Conservation (phyloP, 1,139 yeast genomes). For the Suhomyces terraborum region DNA sequence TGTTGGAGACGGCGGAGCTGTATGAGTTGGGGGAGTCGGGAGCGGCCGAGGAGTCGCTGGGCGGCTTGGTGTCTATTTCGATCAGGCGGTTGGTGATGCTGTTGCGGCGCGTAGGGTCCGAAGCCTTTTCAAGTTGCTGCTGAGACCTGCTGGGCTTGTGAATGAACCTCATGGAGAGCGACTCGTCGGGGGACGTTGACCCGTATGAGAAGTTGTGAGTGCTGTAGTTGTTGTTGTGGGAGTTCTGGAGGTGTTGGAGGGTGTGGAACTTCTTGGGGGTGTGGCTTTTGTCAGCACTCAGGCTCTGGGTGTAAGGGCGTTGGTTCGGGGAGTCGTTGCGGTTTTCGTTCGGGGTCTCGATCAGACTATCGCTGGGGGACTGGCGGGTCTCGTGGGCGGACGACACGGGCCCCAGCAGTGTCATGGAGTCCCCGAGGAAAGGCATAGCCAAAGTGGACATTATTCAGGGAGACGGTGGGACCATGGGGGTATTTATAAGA, state of each 20-base stretch:
- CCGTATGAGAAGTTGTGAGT: slow-evolving; percentile 14
- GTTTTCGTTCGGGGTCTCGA: too few relatives aligned
- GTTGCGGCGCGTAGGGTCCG: slow-evolving; percentile 39
- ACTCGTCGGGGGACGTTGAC: slow-evolving; percentile 13
- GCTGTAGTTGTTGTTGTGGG: too few relatives aligned
- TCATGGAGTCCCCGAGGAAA: slow-evolving; percentile 2
- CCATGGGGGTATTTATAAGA: slow-evolving; percentile 6
- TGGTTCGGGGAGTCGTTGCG: too few relatives aligned
- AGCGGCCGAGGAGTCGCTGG: neutral
- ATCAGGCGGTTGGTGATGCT: slow-evolving; percentile 19
- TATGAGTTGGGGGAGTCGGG: neutral
- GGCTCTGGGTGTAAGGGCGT: too few relatives aligned
- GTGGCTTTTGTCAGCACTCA: too few relatives aligned
- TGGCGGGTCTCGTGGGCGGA: neutral
- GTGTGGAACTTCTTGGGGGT: too few relatives aligned
- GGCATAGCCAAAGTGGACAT: slow-evolving; percentile 10
- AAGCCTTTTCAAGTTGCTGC: slow-evolving; percentile 34
- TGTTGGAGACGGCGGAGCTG: too few relatives aligned
- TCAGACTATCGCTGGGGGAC: too few relatives aligned
- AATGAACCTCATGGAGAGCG: slow-evolving; percentile 41
- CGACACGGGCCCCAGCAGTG: slow-evolving; percentile 3
- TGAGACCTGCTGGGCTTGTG: slow-evolving; percentile 45
- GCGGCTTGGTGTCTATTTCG: neutral
- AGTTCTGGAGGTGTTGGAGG: too few relatives aligned
- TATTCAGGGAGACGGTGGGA: neutral